Conservation (phyloP, 2,329 filamentous ascomycete genomes). For the Cytospora chrysosperma region DNA sequence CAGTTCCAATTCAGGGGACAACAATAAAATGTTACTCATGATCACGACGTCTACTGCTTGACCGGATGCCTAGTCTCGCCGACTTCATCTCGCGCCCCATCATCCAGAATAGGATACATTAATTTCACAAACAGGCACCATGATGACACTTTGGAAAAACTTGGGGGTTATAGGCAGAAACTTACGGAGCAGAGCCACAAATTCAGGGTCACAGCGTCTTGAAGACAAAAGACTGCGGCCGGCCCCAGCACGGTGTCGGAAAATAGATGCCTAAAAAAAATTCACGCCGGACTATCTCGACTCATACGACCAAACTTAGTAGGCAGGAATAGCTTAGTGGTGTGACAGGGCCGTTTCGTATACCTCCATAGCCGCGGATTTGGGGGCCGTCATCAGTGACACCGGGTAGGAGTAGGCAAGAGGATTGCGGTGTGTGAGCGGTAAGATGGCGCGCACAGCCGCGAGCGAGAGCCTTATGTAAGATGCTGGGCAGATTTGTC, state of each 20-base stretch:
- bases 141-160: background rate
- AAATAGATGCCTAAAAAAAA: slow-evolving; percentile 10
- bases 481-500: background rate
- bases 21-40: background rate
- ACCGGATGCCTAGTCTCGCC: background rate
- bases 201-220: background rate
- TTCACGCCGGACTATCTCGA: slow-evolving; percentile 3
- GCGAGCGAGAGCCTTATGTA: background rate
- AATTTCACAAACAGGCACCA: background rate
- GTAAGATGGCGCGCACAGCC: slow-evolving; percentile 15
- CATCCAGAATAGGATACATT: background rate
- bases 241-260: background rate
- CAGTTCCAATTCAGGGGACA: background rate
- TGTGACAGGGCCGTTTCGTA: slow-evolving; percentile 2
- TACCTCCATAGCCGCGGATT: background rate
- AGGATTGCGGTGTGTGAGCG: background rate
- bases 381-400: slow-evolving; percentile 12
- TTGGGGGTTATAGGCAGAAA: background rate
- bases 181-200: background rate
- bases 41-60: background rate
- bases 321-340: background rate
- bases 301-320: slow-evolving; percentile 1
- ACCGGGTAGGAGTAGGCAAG: background rate
- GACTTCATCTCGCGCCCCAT: background rate
- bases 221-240: background rate